These are phyloP conservation scores for Trichoderma brevicompactum DNA, from an alignment of 2,329 filamentous ascomycete genomes.

Conservation along the genomic window DNA sequence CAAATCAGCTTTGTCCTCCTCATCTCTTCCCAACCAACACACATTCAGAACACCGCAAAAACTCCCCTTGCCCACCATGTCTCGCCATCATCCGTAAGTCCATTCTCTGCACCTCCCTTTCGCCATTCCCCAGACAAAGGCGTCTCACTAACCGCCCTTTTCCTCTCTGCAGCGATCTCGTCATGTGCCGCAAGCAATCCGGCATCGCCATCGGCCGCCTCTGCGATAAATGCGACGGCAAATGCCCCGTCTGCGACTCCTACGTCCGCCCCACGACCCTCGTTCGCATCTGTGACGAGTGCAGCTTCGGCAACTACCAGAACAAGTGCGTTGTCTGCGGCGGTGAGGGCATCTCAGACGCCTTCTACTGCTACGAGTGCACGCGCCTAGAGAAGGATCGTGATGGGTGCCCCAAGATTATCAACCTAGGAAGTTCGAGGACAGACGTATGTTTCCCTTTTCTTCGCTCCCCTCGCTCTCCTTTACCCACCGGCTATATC, in stretches of 20 bases:
- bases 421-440: conserved; percentile 92
- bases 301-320: conserved; percentile 99
- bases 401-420: conserved; percentile 98
- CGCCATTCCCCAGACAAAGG: neutral
- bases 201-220: conserved; percentile 98
- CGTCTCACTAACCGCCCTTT: conserved; percentile 36
- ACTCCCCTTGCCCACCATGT: conserved; percentile 62
- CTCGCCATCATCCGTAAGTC: conserved; percentile 87
- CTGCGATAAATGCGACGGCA: conserved; percentile 99
- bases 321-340: conserved; percentile 99
- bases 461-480: neutral
- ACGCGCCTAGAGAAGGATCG: conserved; percentile 95
- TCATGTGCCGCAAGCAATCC: conserved; percentile 99
- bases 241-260: conserved; percentile 98
- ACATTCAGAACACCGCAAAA: neutral
- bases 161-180: conserved; percentile 71
- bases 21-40: neutral
- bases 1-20: neutral
- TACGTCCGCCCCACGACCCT: conserved; percentile 98
- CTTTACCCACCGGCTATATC: neutral
- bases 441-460: conserved; percentile 72
- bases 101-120: neutral
- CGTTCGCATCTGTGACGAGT: conserved; percentile 98
- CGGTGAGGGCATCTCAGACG: conserved; percentile 96
- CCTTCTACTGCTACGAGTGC: conserved; percentile 99